These are phyloP conservation scores for Euryodendron excelsum DNA, from an alignment of 148 eudicot species.

Conservation along the genomic window DNA sequence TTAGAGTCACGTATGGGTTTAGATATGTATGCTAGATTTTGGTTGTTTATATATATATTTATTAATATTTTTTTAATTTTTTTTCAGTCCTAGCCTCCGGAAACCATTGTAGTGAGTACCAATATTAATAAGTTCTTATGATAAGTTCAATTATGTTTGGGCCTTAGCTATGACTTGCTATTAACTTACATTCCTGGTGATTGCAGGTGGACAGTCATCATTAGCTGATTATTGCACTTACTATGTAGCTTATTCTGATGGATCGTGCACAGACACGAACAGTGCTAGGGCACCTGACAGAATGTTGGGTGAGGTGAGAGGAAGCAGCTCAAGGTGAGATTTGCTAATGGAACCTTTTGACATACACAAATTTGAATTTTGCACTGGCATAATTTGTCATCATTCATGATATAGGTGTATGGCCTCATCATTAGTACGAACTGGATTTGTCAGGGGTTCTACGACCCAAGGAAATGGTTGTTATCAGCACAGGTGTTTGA, in stretches of 20 bases:
- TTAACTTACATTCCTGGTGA: constrained; percentile 15
- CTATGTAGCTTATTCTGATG: constrained; percentile 97
- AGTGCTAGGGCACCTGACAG: constrained; percentile 94
- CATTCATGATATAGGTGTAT: constrained; percentile 64
- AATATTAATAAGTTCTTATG: no score
- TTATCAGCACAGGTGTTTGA: constrained; percentile 84
- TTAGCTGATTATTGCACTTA: constrained; percentile 99
- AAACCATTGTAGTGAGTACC: no score
- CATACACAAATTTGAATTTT: neutral
- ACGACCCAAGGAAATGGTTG: constrained; percentile 96
- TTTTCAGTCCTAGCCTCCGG: no score
- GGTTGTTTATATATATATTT: no score
- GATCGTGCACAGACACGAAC: constrained; percentile 86
- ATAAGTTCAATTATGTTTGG: neutral
- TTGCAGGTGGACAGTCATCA: constrained; percentile 94
- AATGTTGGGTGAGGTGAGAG: constrained; percentile 96
- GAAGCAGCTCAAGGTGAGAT: constrained; percentile 77
- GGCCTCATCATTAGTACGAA: constrained; percentile 93
- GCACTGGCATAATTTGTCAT: neutral
- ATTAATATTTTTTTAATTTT: no score
- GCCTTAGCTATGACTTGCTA: neutral
- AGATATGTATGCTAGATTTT: neutral
- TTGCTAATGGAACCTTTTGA: neutral
- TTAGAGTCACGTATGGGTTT: neutral
- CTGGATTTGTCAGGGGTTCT: constrained; percentile 94